A percentile compares a stretch with the other conserved stretches of the same genome.
Evolutionary conservation across 805 yeast species (phyloP).

Genomic region (Candida taoyuanica): DNA sequence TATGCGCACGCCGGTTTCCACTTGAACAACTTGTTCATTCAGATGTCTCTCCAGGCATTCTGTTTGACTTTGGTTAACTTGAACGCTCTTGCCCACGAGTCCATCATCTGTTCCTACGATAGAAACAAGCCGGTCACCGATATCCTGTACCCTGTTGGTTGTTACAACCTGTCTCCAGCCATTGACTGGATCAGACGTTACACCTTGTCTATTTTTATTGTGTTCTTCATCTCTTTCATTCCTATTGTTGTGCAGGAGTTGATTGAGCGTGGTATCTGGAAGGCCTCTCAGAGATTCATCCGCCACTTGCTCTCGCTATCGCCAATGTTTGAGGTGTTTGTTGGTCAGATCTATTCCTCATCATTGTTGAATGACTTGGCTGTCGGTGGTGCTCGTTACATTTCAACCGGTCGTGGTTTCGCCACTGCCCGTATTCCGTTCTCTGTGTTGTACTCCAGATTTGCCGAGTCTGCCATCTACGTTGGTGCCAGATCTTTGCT

Average conservation of each 20-base stretch:
- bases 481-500: conserved; percentile 78
- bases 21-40: conserved; percentile 73
- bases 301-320: conserved; percentile 69
- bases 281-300: conserved; percentile 61
- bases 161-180: conserved; percentile 70
- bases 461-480: conserved; percentile 78
- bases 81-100: conserved; percentile 68
- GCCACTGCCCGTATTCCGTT: conserved; percentile 79
- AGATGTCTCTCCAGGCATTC: conserved; percentile 67
- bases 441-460: conserved; percentile 67
- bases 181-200: conserved; percentile 81
- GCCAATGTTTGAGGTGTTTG: conserved; percentile 80
- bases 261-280: conserved; percentile 78
- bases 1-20: conserved; percentile 89
- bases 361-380: conserved; percentile 67
- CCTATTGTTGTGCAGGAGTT: conserved; percentile 78
- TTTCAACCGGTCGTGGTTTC: conserved; percentile 83
- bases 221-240: conserved; percentile 73
- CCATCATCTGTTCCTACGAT: conserved; percentile 64
- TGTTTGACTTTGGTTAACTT: conserved; percentile 66
- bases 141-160: conserved; percentile 59
- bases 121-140: conserved; percentile 64
- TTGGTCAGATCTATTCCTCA: conserved; percentile 72
- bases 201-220: conserved; percentile 75
- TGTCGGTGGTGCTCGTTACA: conserved; percentile 84